Conservation (phyloP, 1,139 yeast species). For the Scheffersomyces cryptocercus region DNA sequence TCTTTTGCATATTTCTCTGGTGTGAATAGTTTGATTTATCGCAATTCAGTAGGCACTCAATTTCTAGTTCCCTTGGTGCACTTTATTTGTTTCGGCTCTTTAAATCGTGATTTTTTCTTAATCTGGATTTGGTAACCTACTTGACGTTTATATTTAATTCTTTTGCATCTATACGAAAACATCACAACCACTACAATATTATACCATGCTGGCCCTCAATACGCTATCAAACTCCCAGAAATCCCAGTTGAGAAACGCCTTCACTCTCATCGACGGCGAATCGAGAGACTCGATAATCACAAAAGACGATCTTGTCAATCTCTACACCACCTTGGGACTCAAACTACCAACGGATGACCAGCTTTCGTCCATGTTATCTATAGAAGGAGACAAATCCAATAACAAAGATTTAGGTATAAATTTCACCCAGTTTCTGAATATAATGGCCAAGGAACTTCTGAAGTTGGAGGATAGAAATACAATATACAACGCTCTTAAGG, state of each 20-base stretch:
- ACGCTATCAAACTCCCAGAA: constrained; percentile 44
- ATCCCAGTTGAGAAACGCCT: constrained; percentile 47
- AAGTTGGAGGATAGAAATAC: constrained; percentile 63
- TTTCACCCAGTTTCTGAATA: constrained; percentile 69
- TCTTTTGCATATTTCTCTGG: no score
- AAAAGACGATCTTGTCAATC: constrained; percentile 55
- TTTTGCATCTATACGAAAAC: no score
- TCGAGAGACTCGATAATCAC: constrained; percentile 69
- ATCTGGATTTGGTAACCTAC: neutral
- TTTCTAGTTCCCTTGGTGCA: no score
- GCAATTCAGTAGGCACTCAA: no score
- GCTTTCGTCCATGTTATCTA: constrained; percentile 50
- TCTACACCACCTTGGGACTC: constrained; percentile 53
- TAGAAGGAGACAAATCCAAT: constrained; percentile 18
- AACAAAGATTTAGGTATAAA: constrained; percentile 44
- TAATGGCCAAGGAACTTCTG: constrained; percentile 62
- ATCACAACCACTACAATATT: neutral
- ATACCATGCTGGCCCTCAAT: constrained; percentile 29
- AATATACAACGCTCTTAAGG: constrained; percentile 61
- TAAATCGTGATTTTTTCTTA: no score
- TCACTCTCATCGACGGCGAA: constrained; percentile 77
- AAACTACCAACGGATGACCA: constrained; percentile 43
- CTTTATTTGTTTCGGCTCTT: no score
- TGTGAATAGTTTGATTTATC: no score
- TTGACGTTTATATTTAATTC: no score